Evolutionary conservation across 768 basidiomycete species (phyloP).

Genomic region (Calocybe gangraenosa): DNA sequence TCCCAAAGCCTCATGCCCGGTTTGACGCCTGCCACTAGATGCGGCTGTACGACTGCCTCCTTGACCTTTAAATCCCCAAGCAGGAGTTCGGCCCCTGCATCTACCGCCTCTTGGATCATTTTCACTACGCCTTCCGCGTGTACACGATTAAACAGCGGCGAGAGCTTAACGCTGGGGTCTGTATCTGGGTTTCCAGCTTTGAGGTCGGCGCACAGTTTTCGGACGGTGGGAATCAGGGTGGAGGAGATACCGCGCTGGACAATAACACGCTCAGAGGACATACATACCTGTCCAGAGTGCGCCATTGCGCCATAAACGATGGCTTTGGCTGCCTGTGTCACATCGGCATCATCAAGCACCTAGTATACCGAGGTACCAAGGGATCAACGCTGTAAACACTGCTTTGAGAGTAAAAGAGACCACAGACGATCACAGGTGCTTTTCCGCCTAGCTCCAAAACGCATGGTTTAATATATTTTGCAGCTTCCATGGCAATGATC

Average conservation of each 20-base stretch:
- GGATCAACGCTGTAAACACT: too few relatives aligned
- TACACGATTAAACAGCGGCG: conserved; percentile 38
- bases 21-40: conserved; percentile 43
- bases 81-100: conserved; percentile 40
- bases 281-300: conserved; percentile 54
- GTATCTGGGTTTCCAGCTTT: conserved; percentile 34
- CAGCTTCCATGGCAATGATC: conserved; percentile 50
- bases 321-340: conserved; percentile 47
- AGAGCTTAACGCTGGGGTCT: conserved; percentile 26
- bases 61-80: conserved; percentile 37
- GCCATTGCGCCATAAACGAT: conserved; percentile 40
- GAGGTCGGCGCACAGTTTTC: conserved; percentile 25
- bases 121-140: conserved; percentile 42
- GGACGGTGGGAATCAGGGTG: conserved; percentile 30
- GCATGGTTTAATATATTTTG: conserved; percentile 51
- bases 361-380: conserved; percentile 11
- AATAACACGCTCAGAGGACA: conserved; percentile 58
- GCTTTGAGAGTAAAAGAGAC: not conserved
- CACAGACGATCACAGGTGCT: conserved; percentile 45
- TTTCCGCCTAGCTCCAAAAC: conserved; percentile 56
- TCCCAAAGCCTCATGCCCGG: conserved; percentile 52
- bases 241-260: conserved; percentile 38
- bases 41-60: conserved; percentile 45
- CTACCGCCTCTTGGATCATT: conserved; percentile 41
- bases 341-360: conserved; percentile 51